These are phyloP conservation scores for Chlorella sorokiniana DNA, from an alignment of 139 green algal genomes.

Conservation along the genomic window DNA sequence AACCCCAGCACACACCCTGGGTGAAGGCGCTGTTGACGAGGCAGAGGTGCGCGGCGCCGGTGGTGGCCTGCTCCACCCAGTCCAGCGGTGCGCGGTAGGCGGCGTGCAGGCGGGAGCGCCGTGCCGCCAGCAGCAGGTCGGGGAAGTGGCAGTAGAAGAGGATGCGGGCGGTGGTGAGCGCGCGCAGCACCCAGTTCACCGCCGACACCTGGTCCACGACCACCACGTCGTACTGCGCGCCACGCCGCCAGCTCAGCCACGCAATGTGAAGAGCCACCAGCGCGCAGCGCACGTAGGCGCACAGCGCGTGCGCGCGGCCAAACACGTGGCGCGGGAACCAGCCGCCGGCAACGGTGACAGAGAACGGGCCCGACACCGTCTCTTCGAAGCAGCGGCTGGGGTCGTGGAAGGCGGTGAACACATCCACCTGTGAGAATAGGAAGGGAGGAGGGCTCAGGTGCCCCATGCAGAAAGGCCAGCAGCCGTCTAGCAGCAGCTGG, in stretches of 20 bases:
- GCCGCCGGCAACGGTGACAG: slow-evolving; percentile 71
- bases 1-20: slow-evolving; percentile 24
- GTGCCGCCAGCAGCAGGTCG: slow-evolving; percentile 83
- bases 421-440: slow-evolving; percentile 63
- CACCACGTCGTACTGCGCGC: slow-evolving; percentile 74
- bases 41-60: slow-evolving; percentile 73
- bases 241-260: slow-evolving; percentile 45
- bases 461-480: too few relatives aligned
- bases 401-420: slow-evolving; percentile 95
- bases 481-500: background rate
- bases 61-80: slow-evolving; percentile 83
- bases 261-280: slow-evolving; percentile 71
- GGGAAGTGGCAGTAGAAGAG: slow-evolving; percentile 99
- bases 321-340: slow-evolving; percentile 88
- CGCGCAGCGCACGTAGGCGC: slow-evolving; percentile 85
- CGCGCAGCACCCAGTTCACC: slow-evolving; percentile 76
- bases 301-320: slow-evolving; percentile 76
- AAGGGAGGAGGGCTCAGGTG: background rate
- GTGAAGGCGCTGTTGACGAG: slow-evolving; percentile 97
- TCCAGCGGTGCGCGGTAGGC: slow-evolving; percentile 80
- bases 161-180: slow-evolving; percentile 60
- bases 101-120: slow-evolving; percentile 45
- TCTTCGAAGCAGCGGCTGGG: slow-evolving; percentile 87
- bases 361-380: slow-evolving; percentile 79
- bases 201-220: slow-evolving; percentile 89